Evolutionary conservation across 352 stramenopile genomes (phyloP), one percentile per base, ranked within the genome.

Genomic region (Blastocystis sp.): DNA sequence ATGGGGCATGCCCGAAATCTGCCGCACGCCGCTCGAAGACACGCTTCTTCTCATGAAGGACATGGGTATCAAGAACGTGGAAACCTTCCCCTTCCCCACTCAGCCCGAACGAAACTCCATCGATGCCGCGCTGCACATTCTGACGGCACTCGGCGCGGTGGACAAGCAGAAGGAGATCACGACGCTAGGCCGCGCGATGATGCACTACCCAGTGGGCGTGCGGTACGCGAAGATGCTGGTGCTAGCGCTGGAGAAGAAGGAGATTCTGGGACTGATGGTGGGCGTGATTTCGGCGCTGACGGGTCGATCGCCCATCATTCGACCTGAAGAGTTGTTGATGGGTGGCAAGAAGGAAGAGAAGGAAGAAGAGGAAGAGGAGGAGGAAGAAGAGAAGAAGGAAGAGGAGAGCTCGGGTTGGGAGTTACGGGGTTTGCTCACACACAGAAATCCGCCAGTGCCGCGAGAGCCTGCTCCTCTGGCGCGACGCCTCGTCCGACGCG

Each of bases 31-130:
- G 9, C 95, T 98, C 41, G 96, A 98, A 85, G 96, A 98, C 91
- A 92, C 98, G 26, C 94, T 98, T 62, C 92, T 99, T 74, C 95
- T 94, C 26, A 98, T 98, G 96, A 98, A 98, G 90, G 93, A 95
- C n/a, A 97, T 99, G 94, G 94, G 96, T 21, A 97, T 99, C 69
- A 93, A 96, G 45, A 95, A 98, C 90, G 93, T 98, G n/a, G 91
- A 94, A 39, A 92, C 94, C 37, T 99, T 99, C 92, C 96, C 96
- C 29, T 99, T 99, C 92, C 96, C 96, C 51, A 98, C 96, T 33
- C 93, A 94, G 19, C 97, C 97, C 0, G 94, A 97, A 55, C 91
- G 92, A 21, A 91, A 24, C 2, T 62, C 88, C 9, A 85, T 91
- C 19, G 26, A 55, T 21, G 89, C 66, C 3, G 90, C 85, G 21